Conservation (phyloP, 495 filamentous ascomycete genomes). For the Tuber calosporum region DNA sequence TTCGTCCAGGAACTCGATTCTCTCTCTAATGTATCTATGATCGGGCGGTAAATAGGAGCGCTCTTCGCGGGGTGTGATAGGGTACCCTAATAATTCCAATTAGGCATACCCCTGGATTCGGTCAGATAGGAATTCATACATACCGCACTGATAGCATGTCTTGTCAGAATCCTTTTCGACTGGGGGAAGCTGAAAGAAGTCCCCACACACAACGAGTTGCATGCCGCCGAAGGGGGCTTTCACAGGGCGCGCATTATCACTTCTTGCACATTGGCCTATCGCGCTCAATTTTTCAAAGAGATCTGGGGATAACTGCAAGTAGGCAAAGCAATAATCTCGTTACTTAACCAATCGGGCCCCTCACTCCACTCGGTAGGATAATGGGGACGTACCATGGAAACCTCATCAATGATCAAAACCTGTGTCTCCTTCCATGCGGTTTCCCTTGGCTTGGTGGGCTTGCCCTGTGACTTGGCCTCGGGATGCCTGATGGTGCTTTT, state of each 20-base stretch:
- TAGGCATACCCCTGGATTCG: neutral
- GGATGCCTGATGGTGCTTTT: neutral
- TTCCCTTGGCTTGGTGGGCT: neutral
- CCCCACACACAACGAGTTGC: slow-evolving; percentile 40
- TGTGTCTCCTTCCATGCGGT: slow-evolving; percentile 16
- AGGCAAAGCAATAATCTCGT: neutral
- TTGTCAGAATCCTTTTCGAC: slow-evolving; percentile 31
- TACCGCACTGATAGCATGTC: slow-evolving; percentile 36
- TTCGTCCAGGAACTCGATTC: slow-evolving; percentile 8
- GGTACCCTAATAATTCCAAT: slow-evolving; percentile 21
- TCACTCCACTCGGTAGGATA: neutral
- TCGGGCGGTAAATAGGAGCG: slow-evolving; percentile 13
- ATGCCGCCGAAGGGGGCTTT: slow-evolving; percentile 18
- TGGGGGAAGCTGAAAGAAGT: slow-evolving; percentile 42
- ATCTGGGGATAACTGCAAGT: slow-evolving; percentile 31
- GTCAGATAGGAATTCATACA: neutral
- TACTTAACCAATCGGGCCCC: slow-evolving; percentile 9
- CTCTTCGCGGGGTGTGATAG: slow-evolving; percentile 11
- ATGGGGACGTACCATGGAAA: slow-evolving; percentile 37
- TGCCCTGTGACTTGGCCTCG: neutral
- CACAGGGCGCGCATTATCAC: neutral
- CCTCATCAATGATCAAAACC: slow-evolving; percentile 40
- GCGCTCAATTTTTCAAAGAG: slow-evolving; percentile 36
- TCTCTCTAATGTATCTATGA: neutral
- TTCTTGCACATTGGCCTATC: slow-evolving; percentile 16